These are phyloP conservation scores for Ganoderma boninense DNA, from an alignment of 1,284 basidiomycete genomes.

Conservation along the genomic window DNA sequence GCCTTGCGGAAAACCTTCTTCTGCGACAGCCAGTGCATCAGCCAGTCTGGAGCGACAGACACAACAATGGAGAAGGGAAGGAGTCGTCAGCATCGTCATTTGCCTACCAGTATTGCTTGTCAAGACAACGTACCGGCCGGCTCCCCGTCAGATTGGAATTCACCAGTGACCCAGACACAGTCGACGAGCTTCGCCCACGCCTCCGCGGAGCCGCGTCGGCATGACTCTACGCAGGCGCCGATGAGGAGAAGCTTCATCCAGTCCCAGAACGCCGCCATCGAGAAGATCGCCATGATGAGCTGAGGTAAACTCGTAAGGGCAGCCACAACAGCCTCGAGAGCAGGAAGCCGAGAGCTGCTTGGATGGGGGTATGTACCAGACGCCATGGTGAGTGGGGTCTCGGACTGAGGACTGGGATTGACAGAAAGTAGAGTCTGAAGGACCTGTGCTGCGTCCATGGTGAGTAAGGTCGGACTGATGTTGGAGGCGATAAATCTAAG, in stretches of 20 bases:
- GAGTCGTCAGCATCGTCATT: neutral
- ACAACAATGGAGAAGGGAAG: neutral
- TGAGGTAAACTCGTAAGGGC: conserved; percentile 39
- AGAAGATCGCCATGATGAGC: conserved; percentile 50
- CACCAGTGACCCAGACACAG: conserved; percentile 69
- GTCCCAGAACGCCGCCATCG: conserved; percentile 61
- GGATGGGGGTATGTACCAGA: neutral
- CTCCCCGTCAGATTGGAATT: conserved; percentile 64
- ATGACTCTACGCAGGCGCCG: conserved; percentile 66
- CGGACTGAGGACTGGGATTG: conserved; percentile 9
- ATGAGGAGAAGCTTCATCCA: conserved; percentile 70
- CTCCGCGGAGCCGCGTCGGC: conserved; percentile 53
- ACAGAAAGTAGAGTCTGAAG: conserved; percentile 27
- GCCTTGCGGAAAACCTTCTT: conserved; percentile 24
- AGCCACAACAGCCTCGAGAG: neutral
- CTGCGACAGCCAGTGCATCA: conserved; percentile 24
- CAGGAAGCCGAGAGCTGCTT: neutral
- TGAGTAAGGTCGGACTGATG: too few relatives aligned
- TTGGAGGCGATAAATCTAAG: neutral
- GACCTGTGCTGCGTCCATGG: conserved; percentile 26
- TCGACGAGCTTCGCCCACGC: conserved; percentile 55
- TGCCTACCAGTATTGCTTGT: neutral
- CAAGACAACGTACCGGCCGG: conserved; percentile 59
- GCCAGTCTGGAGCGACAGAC: conserved; percentile 24
- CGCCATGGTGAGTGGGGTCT: neutral